Evolutionary conservation across 192 early-diverging fungal species (phyloP), one percentile per base, ranked within the genome.

Genomic region (Entophlyctis luteolus): DNA sequence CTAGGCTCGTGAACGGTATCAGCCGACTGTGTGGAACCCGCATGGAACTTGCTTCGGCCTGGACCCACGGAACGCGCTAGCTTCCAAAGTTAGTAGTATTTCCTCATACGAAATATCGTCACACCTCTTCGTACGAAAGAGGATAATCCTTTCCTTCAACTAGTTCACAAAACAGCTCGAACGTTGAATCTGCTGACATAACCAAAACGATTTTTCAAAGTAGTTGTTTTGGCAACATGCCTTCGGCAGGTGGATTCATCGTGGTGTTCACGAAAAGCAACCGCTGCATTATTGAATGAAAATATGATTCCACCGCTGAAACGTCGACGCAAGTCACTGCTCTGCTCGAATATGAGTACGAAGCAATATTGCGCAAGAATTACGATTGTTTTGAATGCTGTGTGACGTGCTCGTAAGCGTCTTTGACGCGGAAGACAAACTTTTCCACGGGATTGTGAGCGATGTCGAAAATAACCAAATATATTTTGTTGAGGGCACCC

Each of bases 1-100:
- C 72, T 65, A 78, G 59, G 22, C 59, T 65, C 35, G 74, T 78
- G 25, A 78, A 35, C 2, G 76, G 76, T 6, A 68, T 48, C 1
- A 78, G 46, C 0, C 38, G n/a, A n/a, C 62, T 55, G 23, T 63
- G 23, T 18, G 28, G 14, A 37, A 77, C 53, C 22, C 39, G 27
- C 4, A 71, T 35, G 4, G 67, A 59, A 31, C 36, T 37, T 5
- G 23, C 18, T 34, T 76, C 75, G 4, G 58, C 67, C 16, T 66
- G 75, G 12, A 76, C 46, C 75, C 75, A 76, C 5, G 58, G 50
- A 18, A 62, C 60, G 14, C 31, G 32, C 71, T 70, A 18, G 5
- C 20, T 18, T 54, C 2, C 16, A 34, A 31, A 10, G 25, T 62
- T 28, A 31, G 22, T 56, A 33, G 20, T 28, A 3, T 10, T 16